These are phyloP conservation scores for Teunomyces lycoperdinae DNA, from an alignment of 805 yeast genomes.

Conservation along the genomic window DNA sequence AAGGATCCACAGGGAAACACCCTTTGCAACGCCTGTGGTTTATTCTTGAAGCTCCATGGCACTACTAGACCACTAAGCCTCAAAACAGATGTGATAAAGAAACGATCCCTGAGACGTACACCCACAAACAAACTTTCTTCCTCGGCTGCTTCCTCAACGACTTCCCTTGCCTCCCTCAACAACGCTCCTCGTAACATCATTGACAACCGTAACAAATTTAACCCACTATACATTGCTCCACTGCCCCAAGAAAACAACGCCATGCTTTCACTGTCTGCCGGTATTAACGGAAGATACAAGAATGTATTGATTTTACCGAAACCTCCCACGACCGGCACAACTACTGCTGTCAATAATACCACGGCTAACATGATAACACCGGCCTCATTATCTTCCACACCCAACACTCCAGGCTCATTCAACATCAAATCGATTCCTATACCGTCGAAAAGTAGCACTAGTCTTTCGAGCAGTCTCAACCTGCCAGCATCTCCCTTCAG, in stretches of 20 bases:
- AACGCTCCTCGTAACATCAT: neutral
- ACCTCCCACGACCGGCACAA: slow-evolving; percentile 17
- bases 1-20: slow-evolving; percentile 59
- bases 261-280: slow-evolving; percentile 2
- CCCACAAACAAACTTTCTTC: slow-evolving; percentile 9
- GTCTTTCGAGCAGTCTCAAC: slow-evolving; percentile 5
- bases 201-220: slow-evolving; percentile 6
- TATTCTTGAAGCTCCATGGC: slow-evolving; percentile 59
- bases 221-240: slow-evolving; percentile 4
- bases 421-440: slow-evolving; percentile 30
- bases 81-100: slow-evolving; percentile 57
- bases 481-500: slow-evolving; percentile 23
- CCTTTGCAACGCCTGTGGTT: slow-evolving; percentile 63
- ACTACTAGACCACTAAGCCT: slow-evolving; percentile 58
- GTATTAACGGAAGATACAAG: slow-evolving; percentile 22
- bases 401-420: slow-evolving; percentile 12
- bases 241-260: neutral
- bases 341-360: slow-evolving; percentile 4
- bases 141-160: slow-evolving; percentile 3
- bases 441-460: slow-evolving; percentile 13
- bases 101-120: slow-evolving; percentile 46
- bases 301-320: slow-evolving; percentile 42
- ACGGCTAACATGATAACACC: slow-evolving; percentile 6
- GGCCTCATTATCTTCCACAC: slow-evolving; percentile 11
- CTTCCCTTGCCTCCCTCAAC: neutral